Base-by-base conservation (phyloP, 495 filamentous ascomycete genomes). In the Penicillium verhagenii region DNA sequence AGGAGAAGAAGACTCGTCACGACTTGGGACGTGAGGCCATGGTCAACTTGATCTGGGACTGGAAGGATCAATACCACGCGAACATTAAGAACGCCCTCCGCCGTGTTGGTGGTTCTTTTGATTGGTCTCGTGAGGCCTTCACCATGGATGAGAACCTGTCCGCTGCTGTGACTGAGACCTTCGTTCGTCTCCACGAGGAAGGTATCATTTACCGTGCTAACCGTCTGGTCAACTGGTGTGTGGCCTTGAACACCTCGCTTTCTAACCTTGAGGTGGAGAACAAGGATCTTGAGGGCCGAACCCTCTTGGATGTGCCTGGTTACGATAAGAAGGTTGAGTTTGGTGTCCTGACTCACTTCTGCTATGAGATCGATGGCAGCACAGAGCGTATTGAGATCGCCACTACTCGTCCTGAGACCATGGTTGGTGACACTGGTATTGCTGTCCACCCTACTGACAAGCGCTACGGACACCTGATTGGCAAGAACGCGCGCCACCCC, bases 351-450 rank as follows among this genome's bases (percentile, higher is more conserved):
- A 86, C 81, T 54, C 81, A 86, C 75, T 90, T 88, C 78, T 80
- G 81, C 64, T 92, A 87, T 67, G 79, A 79, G 52, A 84, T 87
- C 47, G 88, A 86, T 51, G 85, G 80, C 38, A 72, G 75, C 19
- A 79, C 79, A 18, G 79, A 86, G 64, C 82, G 79, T 37, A 86
- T 92, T 52, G 84, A 89, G 61, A 86, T 92, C 58, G 88, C 88
- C 38, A 92, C 88, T 11, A 92, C 88, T 46, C 82, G 88, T 71
- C 82, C 82, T 7, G 88, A 92, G 71, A 92, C 88, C n/a, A 90
- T 92, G 83, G 78, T 90, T 16, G 88, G 88, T 64, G 88, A 92
- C 70, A 81, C 79, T 49, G 88, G 82, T 69, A 84, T 92, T 60
- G 88, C 88, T 49, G 88, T 92, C 14, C 85, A 91, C 67, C 88